phyloP scores from a whole-genome alignment of 2,329 filamentous ascomycete genomes.

The Curvularia sp. region DNA sequence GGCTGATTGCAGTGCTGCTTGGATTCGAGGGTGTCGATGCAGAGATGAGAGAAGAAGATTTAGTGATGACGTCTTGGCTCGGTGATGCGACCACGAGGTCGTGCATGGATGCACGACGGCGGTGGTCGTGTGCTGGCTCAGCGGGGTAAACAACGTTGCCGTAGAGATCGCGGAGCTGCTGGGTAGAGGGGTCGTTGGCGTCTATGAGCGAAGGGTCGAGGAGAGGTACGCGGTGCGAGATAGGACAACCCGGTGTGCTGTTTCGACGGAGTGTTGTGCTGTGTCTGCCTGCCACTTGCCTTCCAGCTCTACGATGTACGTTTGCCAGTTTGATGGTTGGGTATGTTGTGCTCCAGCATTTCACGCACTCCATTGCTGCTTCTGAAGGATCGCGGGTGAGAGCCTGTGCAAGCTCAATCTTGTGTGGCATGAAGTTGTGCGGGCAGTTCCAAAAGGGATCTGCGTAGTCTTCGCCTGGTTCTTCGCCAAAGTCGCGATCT shows the following conservation, averaged over 20 bases:
- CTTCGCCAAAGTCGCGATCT: conserved; percentile 46
- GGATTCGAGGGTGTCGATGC: not conserved
- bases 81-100: not conserved
- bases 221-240: conserved; percentile 17
- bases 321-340: conserved; percentile 29
- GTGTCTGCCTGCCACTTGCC: no score
- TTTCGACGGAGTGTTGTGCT: not conserved
- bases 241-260: not conserved
- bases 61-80: not conserved
- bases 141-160: conserved; percentile 23
- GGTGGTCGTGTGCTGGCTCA: conserved; percentile 1
- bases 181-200: conserved; percentile 8
- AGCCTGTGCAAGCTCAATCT: conserved; percentile 23
- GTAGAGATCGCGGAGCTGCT: conserved; percentile 27
- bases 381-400: conserved; percentile 10
- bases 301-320: not conserved
- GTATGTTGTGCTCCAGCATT: conserved; percentile 38
- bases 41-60: not conserved
- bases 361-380: conserved; percentile 38
- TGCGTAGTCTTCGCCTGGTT: conserved; percentile 40
- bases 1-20: conserved; percentile 18
- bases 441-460: conserved; percentile 36
- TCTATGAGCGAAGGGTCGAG: conserved; percentile 14
- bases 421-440: conserved; percentile 32
- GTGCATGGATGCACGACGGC: conserved; percentile 19